These are phyloP conservation scores for Plenodomus lindquistii DNA, from an alignment of 2,329 filamentous ascomycete genomes.

Conservation along the genomic window DNA sequence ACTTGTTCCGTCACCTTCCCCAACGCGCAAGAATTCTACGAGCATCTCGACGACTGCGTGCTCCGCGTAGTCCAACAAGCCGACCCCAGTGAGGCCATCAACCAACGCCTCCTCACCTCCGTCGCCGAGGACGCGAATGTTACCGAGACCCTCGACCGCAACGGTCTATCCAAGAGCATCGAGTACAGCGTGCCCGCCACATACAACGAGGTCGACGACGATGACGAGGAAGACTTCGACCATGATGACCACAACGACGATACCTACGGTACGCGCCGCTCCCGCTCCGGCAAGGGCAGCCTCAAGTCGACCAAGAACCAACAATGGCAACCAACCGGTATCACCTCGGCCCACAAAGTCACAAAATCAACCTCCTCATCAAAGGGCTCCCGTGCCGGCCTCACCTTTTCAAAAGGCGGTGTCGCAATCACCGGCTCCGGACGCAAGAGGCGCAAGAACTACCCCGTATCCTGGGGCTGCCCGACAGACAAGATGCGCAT, in stretches of 20 bases:
- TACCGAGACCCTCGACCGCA: slow-evolving; percentile 45
- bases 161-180: slow-evolving; percentile 49
- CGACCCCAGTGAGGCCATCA: slow-evolving; percentile 49
- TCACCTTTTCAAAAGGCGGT: slow-evolving; percentile 78
- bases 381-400: slow-evolving; percentile 55
- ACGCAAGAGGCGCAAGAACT: slow-evolving; percentile 90
- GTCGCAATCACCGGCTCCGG: slow-evolving; percentile 62
- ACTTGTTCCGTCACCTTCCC: slow-evolving; percentile 85
- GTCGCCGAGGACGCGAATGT: slow-evolving; percentile 47
- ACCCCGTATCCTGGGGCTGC: slow-evolving; percentile 92
- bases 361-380: slow-evolving; percentile 47
- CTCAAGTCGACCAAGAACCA: slow-evolving; percentile 57
- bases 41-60: slow-evolving; percentile 80
- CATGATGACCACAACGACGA: slow-evolving; percentile 57
- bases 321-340: slow-evolving; percentile 52
- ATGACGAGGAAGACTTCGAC: slow-evolving; percentile 53
- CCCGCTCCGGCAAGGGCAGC: slow-evolving; percentile 53
- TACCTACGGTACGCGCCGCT: slow-evolving; percentile 55
- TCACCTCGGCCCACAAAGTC: slow-evolving; percentile 31
- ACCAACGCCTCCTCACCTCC: slow-evolving; percentile 46
- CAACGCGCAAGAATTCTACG: slow-evolving; percentile 94
- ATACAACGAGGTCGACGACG: slow-evolving; percentile 61
- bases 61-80: slow-evolving; percentile 61
- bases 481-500: slow-evolving; percentile 93
- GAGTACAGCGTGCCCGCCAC: slow-evolving; percentile 46